These are phyloP conservation scores for Fusarium pseudonygamai DNA, from an alignment of 2,329 filamentous ascomycete species.

Conservation along the genomic window DNA sequence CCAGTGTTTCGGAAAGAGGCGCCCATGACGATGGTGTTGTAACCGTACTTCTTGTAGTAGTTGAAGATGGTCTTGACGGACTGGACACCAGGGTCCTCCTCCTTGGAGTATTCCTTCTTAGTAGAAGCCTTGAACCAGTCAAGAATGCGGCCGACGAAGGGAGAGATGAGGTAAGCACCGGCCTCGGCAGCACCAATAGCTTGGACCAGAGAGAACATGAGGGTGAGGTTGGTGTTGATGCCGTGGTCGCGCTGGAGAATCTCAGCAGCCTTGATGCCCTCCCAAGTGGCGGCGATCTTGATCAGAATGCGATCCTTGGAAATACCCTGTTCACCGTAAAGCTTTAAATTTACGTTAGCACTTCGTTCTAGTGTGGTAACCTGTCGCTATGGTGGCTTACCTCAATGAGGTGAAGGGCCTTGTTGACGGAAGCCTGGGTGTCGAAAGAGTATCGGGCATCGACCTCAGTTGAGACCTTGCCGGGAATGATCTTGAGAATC, in stretches of 20 bases:
- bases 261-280: slow-evolving; percentile 98
- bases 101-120: slow-evolving; percentile 91
- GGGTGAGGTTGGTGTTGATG: slow-evolving; percentile 98
- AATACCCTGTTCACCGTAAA: slow-evolving; percentile 93
- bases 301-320: slow-evolving; percentile 95
- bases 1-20: slow-evolving; percentile 96
- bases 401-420: slow-evolving; percentile 96
- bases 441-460: slow-evolving; percentile 97
- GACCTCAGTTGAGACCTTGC: slow-evolving; percentile 99
- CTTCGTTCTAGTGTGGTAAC: slow-evolving; percentile 11
- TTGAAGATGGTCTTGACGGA: slow-evolving; percentile 96
- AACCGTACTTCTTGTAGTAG: slow-evolving; percentile 99
- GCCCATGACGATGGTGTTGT: slow-evolving; percentile 99
- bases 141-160: slow-evolving; percentile 98
- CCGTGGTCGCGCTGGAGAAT: slow-evolving; percentile 95
- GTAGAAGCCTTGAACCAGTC: slow-evolving; percentile 98
- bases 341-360: slow-evolving; percentile 59
- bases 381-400: slow-evolving; percentile 59
- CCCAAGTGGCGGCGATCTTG: slow-evolving; percentile 99
- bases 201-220: slow-evolving; percentile 97
- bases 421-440: slow-evolving; percentile 89
- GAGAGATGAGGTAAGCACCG: slow-evolving; percentile 95
- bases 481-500: slow-evolving; percentile 96
- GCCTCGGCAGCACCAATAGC: slow-evolving; percentile 97
- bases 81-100: slow-evolving; percentile 96